phyloP scores from a whole-genome alignment of 495 filamentous ascomycete species.

The Thermochaetoides thermophila region DNA sequence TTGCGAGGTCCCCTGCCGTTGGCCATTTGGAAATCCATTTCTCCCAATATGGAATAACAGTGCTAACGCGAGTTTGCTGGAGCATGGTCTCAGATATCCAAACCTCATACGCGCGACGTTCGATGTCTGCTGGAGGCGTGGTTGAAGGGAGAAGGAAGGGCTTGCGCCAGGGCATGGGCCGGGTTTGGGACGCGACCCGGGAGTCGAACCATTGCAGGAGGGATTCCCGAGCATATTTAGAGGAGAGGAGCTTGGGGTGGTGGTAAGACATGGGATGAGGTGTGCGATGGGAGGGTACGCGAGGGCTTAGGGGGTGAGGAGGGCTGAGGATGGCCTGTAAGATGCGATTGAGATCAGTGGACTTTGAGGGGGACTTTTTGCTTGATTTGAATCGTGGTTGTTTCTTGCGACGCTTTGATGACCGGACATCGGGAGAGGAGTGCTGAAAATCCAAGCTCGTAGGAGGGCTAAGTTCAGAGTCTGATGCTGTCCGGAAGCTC shows the following conservation, averaged over 20 bases:
- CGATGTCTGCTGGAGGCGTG: constrained; percentile 10
- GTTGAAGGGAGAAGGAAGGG: constrained; percentile 19
- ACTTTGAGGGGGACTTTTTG: too few species aligned
- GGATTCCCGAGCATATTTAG: constrained; percentile 7
- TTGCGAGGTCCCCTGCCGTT: constrained; percentile 22
- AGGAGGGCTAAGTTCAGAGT: too few species aligned
- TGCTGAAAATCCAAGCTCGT: too few species aligned
- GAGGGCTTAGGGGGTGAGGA: too few species aligned
- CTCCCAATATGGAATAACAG: constrained; percentile 30
- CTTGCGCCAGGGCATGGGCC: constrained; percentile 36
- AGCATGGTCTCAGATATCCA: constrained; percentile 38
- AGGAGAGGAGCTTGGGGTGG: constrained; percentile 25
- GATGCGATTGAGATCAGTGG: too few species aligned
- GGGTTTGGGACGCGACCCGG: constrained; percentile 18
- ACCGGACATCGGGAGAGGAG: too few species aligned
- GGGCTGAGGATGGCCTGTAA: too few species aligned
- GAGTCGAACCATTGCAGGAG: constrained; percentile 29
- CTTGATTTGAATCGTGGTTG: too few species aligned
- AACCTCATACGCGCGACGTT: constrained; percentile 33
- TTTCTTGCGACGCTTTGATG: too few species aligned
- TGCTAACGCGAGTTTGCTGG: constrained; percentile 35
- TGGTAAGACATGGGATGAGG: constrained; percentile 25
- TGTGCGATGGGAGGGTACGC: too few species aligned
- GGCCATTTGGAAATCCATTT: constrained; percentile 31
- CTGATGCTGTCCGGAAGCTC: too few species aligned